Evolutionary conservation across 2,329 filamentous ascomycete species (phyloP), one percentile per base, ranked within the genome.

Genomic region (Paecilomyces sp.): DNA sequence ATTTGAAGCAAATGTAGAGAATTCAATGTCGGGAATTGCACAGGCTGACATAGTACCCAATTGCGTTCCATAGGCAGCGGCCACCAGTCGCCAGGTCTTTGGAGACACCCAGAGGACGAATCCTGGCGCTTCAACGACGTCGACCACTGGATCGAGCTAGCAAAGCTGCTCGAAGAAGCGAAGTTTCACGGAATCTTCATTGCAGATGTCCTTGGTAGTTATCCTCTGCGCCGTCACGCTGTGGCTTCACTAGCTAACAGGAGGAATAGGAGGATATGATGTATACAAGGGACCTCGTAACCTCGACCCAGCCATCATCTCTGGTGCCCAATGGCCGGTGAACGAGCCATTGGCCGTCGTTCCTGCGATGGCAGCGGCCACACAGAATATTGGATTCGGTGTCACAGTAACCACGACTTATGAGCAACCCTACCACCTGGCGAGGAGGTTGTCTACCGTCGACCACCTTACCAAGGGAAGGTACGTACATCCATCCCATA

Each of bases 241-340:
- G 12, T n/a, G n/a, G 25, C 15, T 18, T 30, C 12, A 68, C 1
- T 65, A 64, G 66, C 66, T 1, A 65, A 70, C 2, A 65, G 25
- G 57, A 33, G 69, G 64, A 67, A 25, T 59, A 72, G 85, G 84
- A 3, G 85, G 85, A 5, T 89, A 89, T 67, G 87, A 90, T 74
- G 85, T 89, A 3, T 90, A 88, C 72, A 84, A 85, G 61, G 82
- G 85, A 0, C 83, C 83, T 0, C 72, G 77, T 3, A 86, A 83
- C 61, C 77, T 89, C 2, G 80, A 82, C 2, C 82, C 86, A 0
- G 84, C 85, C 0, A 81, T 88, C 55, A 70, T 79, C 0, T 83
- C 85, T 0, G 87, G 85, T 1, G 85, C 86, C 0, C 87, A 90
- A 70, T 89, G 85, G 81, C 87, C 87, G 0, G 84, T 89, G n/a